Base-by-base conservation (phyloP, 768 basidiomycete genomes). In the Lentinula detonsa region DNA sequence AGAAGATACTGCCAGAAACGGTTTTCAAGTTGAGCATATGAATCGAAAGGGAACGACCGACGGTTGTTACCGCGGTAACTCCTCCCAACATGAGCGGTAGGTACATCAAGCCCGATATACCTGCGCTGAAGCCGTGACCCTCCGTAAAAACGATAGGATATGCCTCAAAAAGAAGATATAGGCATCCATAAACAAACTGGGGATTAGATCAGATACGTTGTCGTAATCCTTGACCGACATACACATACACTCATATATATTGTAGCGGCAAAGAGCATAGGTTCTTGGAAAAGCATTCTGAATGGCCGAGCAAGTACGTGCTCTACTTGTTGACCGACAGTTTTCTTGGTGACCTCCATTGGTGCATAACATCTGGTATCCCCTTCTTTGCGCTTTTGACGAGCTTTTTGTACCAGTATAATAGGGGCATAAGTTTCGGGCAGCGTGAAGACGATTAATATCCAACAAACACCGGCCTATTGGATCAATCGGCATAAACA, bases 371-470 rank as follows among this genome's bases (percentile, higher is more conserved):
- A 86, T 11, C 74, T 72, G 15, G 72, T 62, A 66, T 87, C 81
- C 0, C 80, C 78, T 61, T 79, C 78, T 66, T 76, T 77, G 45
- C 85, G 79, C 56, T 80, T 72, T 59, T 71, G 70, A 59, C 74
- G 66, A 1, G 87, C 88, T 56, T 78, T 81, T 54, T 73, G 69
- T 2, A 80, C 81, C 6, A 90, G 75, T 0, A 91, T 64, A 5
- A 82, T 65, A 2, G 89, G 87, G 9, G 72, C 73, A 66, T 84
- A 91, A 5, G 90, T 90, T 71, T 92, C 89, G 9, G 86, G 85
- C 0, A 87, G 72, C 21, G 85, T 81, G 50, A 89, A 73, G 9
- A 85, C 50, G 23, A 84, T 75, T 52, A 81, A 50, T 7, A 82
- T 28, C 65, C 75, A 77, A 64, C 83, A 85, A 13, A 75, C 66